Conservation (phyloP, 177 flowering plant genomes). For the Tripterygium wilfordii region DNA sequence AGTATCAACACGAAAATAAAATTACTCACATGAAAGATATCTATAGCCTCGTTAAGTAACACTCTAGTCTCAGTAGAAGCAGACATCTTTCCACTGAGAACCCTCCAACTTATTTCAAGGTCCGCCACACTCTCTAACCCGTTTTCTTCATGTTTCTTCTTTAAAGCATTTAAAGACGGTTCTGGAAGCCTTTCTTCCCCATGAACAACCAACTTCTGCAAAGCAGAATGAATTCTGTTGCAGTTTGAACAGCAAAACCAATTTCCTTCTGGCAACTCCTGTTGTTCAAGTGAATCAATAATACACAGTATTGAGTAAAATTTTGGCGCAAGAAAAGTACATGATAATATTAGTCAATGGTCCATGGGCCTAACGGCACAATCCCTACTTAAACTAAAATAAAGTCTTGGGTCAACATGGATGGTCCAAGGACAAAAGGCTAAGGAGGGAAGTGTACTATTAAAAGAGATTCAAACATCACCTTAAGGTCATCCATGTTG, state of each 20-base stretch:
- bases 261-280: conserved; percentile 77
- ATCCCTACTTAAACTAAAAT: no score
- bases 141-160: conserved; percentile 34
- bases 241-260: conserved; percentile 82
- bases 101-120: conserved; percentile 68
- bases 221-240: conserved; percentile 36
- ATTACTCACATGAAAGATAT: conserved; percentile 69
- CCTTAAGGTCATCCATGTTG: conserved; percentile 70
- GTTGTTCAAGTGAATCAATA: conserved; percentile 13
- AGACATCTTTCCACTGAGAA: conserved; percentile 51
- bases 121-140: conserved; percentile 10
- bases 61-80: conserved; percentile 35
- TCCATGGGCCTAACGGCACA: no score
- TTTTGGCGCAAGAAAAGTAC: neutral
- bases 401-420: no score
- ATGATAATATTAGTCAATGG: no score
- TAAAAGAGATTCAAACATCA: conserved; percentile 9
- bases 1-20: neutral
- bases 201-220: conserved; percentile 41
- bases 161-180: conserved; percentile 29
- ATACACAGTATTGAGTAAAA: neutral
- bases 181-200: conserved; percentile 56
- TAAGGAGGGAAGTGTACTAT: no score
- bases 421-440: no score
- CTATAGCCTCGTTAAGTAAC: conserved; percentile 57